Evolutionary conservation across 2,329 filamentous ascomycete genomes (phyloP).

Genomic region (Scedosporium dehoogii): DNA sequence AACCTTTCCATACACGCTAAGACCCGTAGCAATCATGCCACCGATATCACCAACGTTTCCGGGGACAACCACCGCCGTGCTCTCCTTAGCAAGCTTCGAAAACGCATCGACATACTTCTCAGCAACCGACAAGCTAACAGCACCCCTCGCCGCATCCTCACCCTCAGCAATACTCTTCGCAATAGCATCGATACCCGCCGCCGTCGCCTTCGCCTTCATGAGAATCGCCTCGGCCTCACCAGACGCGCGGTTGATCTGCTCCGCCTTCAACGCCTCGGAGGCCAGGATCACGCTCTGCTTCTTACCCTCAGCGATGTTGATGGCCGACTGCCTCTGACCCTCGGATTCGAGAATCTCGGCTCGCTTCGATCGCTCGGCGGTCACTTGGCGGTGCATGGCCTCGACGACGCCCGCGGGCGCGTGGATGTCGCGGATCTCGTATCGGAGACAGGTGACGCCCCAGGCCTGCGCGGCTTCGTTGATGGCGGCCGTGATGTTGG

Average conservation of each 20-base stretch:
- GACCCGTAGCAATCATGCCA: slow-evolving; percentile 90
- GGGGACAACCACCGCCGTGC: slow-evolving; percentile 89
- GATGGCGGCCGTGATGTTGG: slow-evolving; percentile 97
- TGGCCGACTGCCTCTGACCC: slow-evolving; percentile 91
- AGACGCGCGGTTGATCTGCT: slow-evolving; percentile 85
- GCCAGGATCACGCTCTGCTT: slow-evolving; percentile 97
- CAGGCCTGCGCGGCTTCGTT: slow-evolving; percentile 96
- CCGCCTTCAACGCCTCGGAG: slow-evolving; percentile 78
- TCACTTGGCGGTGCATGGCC: slow-evolving; percentile 97
- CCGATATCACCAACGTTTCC: slow-evolving; percentile 95
- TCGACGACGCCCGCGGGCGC: slow-evolving; percentile 87
- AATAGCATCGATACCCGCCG: slow-evolving; percentile 78
- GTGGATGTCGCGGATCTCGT: slow-evolving; percentile 98
- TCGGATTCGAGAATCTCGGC: slow-evolving; percentile 97
- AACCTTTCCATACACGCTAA: slow-evolving; percentile 93
- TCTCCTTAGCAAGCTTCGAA: slow-evolving; percentile 83
- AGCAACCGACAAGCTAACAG: slow-evolving; percentile 78
- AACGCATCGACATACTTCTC: slow-evolving; percentile 99
- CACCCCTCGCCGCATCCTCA: slow-evolving; percentile 65
- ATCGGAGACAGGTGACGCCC: slow-evolving; percentile 91
- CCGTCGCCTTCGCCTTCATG: slow-evolving; percentile 77
- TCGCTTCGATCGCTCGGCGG: slow-evolving; percentile 91
- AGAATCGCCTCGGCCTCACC: slow-evolving; percentile 93
- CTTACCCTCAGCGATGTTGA: slow-evolving; percentile 96
- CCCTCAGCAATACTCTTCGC: slow-evolving; percentile 66